These are phyloP conservation scores for Erodium texanum DNA, from an alignment of 441 rosid species.

Conservation along the genomic window DNA sequence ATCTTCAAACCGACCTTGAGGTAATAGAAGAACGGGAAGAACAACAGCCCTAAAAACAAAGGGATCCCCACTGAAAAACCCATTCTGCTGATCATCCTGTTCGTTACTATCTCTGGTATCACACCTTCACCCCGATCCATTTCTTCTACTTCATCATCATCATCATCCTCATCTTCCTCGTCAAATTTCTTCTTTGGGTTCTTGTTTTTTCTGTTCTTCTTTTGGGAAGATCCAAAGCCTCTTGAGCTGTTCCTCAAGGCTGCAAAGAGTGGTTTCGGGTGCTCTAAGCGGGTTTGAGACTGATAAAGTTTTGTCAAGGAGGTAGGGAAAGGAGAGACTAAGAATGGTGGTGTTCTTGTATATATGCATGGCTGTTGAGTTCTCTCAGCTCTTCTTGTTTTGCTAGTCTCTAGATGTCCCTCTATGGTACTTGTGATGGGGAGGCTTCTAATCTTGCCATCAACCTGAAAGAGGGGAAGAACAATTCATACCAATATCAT, in stretches of 20 bases:
- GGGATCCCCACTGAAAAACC: conserved; percentile 71
- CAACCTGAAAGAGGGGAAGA: conserved; percentile 24
- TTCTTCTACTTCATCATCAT: conserved; percentile 20
- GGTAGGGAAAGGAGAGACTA: conserved; percentile 19
- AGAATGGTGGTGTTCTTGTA: conserved; percentile 1
- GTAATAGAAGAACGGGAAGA: conserved; percentile 81
- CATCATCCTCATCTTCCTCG: conserved; percentile 16
- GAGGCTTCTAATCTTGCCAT: conserved; percentile 14
- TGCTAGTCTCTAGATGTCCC: conserved; percentile 9
- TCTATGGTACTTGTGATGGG: conserved; percentile 16
- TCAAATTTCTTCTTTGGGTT: conserved; percentile 23
- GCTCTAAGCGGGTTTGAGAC: conserved; percentile 18
- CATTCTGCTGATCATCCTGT: conserved; percentile 81
- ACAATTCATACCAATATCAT: neutral
- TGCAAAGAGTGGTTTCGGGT: conserved; percentile 31
- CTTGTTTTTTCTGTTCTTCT: conserved; percentile 40
- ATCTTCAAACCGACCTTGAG: conserved; percentile 68
- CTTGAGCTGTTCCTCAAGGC: conserved; percentile 51
- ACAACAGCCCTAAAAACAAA: conserved; percentile 52
- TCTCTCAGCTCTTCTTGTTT: neutral
- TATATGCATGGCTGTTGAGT: neutral
- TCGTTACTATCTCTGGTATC: conserved; percentile 85
- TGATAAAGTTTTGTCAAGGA: conserved; percentile 9
- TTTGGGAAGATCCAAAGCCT: conserved; percentile 67
- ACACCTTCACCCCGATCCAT: conserved; percentile 40